Evolutionary conservation across 768 basidiomycete species (phyloP), one percentile per base, ranked within the genome.

Genomic region (Pleurotus cornucopiae): DNA sequence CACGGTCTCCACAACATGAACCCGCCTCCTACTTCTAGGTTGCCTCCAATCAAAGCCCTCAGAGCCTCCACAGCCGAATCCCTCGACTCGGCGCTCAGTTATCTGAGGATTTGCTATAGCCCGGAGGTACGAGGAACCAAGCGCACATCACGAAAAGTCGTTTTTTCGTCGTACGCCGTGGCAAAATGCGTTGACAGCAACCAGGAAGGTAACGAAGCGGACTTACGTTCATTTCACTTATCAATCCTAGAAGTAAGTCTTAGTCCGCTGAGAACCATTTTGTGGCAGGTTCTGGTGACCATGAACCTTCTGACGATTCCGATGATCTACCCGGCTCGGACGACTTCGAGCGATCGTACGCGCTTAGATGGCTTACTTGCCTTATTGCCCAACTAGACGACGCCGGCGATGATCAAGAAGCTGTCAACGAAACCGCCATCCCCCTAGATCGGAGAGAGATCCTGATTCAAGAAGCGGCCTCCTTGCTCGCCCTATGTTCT

Each of bases 331-430:
- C 79, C 45, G 30, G 7, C 30, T 67, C 70, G 0, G 90, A 94
- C 64, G 54, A 73, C 1, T 93, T 88, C 66, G 92, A 94, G 68
- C 79, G 86, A 6, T 66, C 79, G 0, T 84, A 85, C 53, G 77
- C 85, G 0, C 77, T 91, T 2, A 80, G 78, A 57, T 95, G 92
- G 92, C 75, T 94, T 12, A 88, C 82, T 3, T 72, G 79, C 2
- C 76, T 94, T 48, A 71, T 93, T 25, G 68, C 75, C 4, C 72
- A 73, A 53, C 65, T 72, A 46, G 66, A 69, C 13, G 37, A 57
- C 26, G 1, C 14, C 14, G 37, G 46, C 39, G 58, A 60, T 14
- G 54, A 65, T 16, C 59, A 61, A 3, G 67, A 63, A 14, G 54
- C 54, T 4, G 47, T 56, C 41, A 40, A 57, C 37, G 59, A 25